phyloP scores from a whole-genome alignment of 495 filamentous ascomycete genomes.

The Immersiella caudata region DNA sequence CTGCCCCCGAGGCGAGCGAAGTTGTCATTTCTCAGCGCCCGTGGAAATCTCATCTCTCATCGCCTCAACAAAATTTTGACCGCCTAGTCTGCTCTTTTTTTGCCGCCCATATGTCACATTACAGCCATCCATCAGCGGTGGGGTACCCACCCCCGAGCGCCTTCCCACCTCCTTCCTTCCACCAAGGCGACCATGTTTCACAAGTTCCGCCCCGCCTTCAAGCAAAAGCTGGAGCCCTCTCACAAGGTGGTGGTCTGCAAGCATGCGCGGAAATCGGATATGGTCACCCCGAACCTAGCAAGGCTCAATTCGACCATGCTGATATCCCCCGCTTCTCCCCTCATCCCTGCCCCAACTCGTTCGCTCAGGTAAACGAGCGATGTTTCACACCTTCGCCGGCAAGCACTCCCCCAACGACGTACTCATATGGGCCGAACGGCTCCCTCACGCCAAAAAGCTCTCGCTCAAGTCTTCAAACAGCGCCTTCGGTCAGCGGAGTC shows the following conservation, averaged over 20 bases:
- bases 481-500: background rate
- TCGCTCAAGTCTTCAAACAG: background rate
- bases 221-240: background rate
- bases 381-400: background rate
- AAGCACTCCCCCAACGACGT: background rate
- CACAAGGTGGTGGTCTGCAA: background rate
- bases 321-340: background rate
- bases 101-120: background rate
- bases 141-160: background rate
- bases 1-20: background rate
- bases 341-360: background rate
- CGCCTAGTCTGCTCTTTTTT: background rate
- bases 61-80: background rate
- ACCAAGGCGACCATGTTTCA: background rate
- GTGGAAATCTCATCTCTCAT: background rate
- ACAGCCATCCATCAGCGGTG: background rate
- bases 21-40: background rate
- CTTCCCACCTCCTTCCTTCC: background rate
- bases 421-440: background rate
- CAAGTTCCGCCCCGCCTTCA: background rate
- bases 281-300: background rate
- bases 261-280: background rate
- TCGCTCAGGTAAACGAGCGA: background rate
- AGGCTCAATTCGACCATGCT: background rate
- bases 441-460: background rate